These are phyloP conservation scores for Collybia mongolica DNA, from an alignment of 768 basidiomycete genomes.

Conservation along the genomic window DNA sequence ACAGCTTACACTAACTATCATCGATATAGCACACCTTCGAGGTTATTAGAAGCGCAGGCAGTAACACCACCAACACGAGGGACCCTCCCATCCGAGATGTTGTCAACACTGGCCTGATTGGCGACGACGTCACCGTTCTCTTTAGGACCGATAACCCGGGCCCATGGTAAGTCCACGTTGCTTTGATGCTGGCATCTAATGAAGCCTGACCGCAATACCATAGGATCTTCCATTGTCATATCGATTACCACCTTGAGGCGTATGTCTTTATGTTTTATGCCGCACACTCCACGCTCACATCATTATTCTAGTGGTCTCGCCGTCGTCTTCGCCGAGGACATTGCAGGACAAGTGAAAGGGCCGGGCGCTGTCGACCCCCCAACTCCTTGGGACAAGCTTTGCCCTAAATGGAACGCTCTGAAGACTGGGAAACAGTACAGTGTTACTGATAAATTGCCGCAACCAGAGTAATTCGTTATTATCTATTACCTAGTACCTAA, in stretches of 20 bases:
- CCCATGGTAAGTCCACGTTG: conserved; percentile 32
- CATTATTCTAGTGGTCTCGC: too few relatives aligned
- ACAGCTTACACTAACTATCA: not conserved
- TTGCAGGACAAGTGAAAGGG: too few relatives aligned
- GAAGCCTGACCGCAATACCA: too few relatives aligned
- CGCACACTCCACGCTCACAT: too few relatives aligned
- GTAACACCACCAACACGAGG: conserved; percentile 18
- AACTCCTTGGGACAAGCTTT: too few relatives aligned
- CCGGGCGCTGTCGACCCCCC: too few relatives aligned
- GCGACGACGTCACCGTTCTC: conserved; percentile 47
- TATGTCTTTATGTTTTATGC: not conserved
- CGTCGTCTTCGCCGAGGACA: too few relatives aligned
- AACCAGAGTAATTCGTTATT: too few relatives aligned
- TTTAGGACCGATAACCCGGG: conserved; percentile 65
- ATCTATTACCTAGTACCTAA: too few relatives aligned
- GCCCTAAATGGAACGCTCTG: too few relatives aligned
- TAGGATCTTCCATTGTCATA: not conserved
- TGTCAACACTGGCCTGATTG: conserved; percentile 24
- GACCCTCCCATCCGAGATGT: conserved; percentile 26
- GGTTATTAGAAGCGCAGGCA: conserved; percentile 32
- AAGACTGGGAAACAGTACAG: too few relatives aligned
- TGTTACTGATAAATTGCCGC: too few relatives aligned
- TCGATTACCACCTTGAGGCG: not conserved
- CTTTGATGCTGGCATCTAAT: not conserved
- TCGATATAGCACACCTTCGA: conserved; percentile 29